phyloP scores from a whole-genome alignment of 805 yeast genomes.

The Brettanomyces custersianus region DNA sequence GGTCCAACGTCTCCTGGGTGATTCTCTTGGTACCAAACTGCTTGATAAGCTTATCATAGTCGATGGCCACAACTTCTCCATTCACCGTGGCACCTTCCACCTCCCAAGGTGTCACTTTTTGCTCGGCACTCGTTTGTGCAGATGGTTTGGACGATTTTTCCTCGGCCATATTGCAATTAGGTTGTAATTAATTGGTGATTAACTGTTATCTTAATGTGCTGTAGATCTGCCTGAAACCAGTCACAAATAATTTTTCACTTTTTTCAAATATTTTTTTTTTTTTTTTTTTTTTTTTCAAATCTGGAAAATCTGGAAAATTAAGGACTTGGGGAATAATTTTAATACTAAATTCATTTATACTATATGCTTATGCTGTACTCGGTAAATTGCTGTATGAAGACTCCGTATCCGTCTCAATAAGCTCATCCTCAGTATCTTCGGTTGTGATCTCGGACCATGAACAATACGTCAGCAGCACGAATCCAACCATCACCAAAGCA shows the following conservation, averaged over 20 bases:
- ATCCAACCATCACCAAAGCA: slow-evolving; percentile 58
- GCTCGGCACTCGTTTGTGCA: slow-evolving; percentile 33
- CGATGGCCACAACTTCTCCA: slow-evolving; percentile 84
- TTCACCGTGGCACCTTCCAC: slow-evolving; percentile 97
- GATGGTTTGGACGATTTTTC: slow-evolving; percentile 12
- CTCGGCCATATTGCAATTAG: no score
- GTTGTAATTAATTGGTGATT: no score
- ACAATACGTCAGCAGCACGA: slow-evolving; percentile 52
- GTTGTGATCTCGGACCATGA: slow-evolving; percentile 53
- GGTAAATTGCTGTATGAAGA: slow-evolving; percentile 10
- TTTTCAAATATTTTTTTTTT: not conserved
- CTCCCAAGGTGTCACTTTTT: slow-evolving; percentile 92
- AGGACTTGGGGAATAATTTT: no score
- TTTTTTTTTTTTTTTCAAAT: not conserved
- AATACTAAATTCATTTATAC: not conserved
- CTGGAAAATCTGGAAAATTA: not conserved
- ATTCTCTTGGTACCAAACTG: slow-evolving; percentile 83
- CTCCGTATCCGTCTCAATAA: slow-evolving; percentile 25
- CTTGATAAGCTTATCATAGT: slow-evolving; percentile 77
- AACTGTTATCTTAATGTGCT: no score
- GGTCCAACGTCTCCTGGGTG: slow-evolving; percentile 55
- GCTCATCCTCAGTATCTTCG: slow-evolving; percentile 29
- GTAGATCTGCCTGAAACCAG: no score
- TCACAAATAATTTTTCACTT: no score
- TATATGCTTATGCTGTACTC: not conserved